phyloP scores from a whole-genome alignment of 306 rosid species.

The Luffa acutangula region DNA sequence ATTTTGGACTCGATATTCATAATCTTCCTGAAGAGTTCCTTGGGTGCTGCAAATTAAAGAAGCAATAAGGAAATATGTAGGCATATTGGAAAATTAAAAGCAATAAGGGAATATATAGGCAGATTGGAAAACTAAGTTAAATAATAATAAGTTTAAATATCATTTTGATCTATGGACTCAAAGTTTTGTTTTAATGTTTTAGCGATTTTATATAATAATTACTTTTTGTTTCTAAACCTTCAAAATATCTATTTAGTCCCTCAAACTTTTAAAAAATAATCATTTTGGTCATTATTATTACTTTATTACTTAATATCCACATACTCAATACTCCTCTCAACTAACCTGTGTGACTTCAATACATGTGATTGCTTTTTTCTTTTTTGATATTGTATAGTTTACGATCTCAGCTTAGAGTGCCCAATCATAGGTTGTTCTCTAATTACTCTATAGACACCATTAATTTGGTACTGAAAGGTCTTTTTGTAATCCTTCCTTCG shows the following conservation, averaged over 20 bases:
- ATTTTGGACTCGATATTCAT: background rate
- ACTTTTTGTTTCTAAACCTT: too few species aligned
- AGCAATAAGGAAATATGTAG: background rate
- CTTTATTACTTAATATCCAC: background rate
- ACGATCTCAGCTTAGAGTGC: too few species aligned
- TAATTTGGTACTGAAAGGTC: too few species aligned
- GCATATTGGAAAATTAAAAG: background rate
- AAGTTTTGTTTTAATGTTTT: too few species aligned
- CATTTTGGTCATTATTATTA: background rate
- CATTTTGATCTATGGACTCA: too few species aligned
- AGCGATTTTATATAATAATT: too few species aligned
- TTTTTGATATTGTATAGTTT: too few species aligned
- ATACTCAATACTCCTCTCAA: background rate
- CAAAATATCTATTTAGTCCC: too few species aligned
- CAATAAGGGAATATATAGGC: background rate
- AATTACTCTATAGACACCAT: too few species aligned
- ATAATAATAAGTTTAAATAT: background rate
- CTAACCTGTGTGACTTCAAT: background rate
- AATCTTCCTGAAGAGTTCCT: constrained; percentile 41
- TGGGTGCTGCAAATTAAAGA: constrained; percentile 36
- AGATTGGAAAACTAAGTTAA: background rate
- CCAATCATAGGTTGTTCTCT: too few species aligned
- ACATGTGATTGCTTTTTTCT: background rate
- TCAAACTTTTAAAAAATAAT: too few species aligned
- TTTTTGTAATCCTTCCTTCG: too few species aligned